Percentiles rank a stretch among this genome's conserved stretches.
Conservation (phyloP, 257 asterid genomes). For the Nicotiana noctiflora region DNA sequence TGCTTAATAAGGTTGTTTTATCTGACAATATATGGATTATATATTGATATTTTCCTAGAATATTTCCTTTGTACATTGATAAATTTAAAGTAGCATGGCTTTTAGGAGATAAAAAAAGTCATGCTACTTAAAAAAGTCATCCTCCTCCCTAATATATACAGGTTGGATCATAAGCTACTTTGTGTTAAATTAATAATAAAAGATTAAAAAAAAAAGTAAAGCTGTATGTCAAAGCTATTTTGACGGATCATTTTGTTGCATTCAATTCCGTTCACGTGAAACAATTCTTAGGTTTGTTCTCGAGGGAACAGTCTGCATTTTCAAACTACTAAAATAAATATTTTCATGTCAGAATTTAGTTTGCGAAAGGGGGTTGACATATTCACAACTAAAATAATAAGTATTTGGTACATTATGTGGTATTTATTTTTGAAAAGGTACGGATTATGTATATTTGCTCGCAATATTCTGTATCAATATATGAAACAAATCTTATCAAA, state of each 20-base stretch:
- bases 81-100: background rate
- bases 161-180: background rate
- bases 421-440: background rate
- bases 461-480: too few species aligned
- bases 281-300: constrained; percentile 8
- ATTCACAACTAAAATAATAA: background rate
- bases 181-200: background rate
- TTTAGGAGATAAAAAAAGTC: background rate
- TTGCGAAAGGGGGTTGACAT: constrained; percentile 9
- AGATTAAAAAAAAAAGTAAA: too few species aligned
- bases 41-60: background rate
- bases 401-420: background rate
- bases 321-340: background rate
- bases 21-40: background rate
- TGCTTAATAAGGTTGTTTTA: background rate
- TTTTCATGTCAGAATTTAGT: background rate
- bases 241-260: constrained; percentile 19
- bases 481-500: too few species aligned
- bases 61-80: background rate
- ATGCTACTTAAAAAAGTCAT: too few species aligned
- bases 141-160: background rate
- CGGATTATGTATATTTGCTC: too few species aligned
- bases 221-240: constrained; percentile 11
- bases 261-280: constrained; percentile 17
- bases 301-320: background rate